These are phyloP conservation scores for Hymenoscyphus infarciens DNA, from an alignment of 2,329 filamentous ascomycete genomes.

Conservation along the genomic window DNA sequence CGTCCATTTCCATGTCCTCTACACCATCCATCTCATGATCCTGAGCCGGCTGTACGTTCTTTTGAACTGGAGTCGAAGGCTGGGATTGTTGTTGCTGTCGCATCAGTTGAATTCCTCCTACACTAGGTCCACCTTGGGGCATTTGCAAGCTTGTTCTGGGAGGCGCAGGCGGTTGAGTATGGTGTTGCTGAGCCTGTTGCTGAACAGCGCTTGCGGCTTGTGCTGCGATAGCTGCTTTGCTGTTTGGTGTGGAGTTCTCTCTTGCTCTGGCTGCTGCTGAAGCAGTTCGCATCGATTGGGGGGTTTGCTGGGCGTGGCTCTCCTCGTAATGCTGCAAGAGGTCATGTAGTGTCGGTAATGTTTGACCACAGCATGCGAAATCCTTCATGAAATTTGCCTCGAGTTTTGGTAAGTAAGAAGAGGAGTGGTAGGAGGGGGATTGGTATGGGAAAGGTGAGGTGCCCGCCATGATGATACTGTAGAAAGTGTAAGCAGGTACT, in stretches of 20 bases:
- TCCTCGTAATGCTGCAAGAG: conserved; percentile 96
- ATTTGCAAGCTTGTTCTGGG: conserved; percentile 30
- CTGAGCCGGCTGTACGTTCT: conserved; percentile 27
- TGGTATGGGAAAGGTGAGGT: conserved; percentile 89
- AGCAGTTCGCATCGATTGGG: conserved; percentile 43
- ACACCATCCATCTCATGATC: conserved; percentile 74
- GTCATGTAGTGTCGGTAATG: conserved; percentile 87
- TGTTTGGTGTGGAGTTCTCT: conserved; percentile 44
- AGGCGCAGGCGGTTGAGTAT: conserved; percentile 24
- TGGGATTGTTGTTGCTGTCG: conserved; percentile 36
- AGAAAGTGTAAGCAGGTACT: conserved; percentile 24
- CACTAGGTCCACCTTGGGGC: conserved; percentile 29
- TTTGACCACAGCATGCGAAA: conserved; percentile 91
- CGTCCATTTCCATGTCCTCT: conserved; percentile 97
- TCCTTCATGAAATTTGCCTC: conserved; percentile 98
- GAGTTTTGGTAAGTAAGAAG: conserved; percentile 91
- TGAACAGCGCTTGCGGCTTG: conserved; percentile 40
- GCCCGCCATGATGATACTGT: conserved; percentile 89
- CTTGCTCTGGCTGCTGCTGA: conserved; percentile 40
- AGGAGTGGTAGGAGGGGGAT: conserved; percentile 95
- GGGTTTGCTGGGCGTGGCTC: conserved; percentile 72
- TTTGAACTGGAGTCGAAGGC: conserved; percentile 32
- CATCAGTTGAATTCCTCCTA: conserved; percentile 36
- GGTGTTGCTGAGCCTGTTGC: conserved; percentile 44
- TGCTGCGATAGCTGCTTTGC: conserved; percentile 40